phyloP scores from a whole-genome alignment of 2,329 filamentous ascomycete species.

The Colletotrichum sp. region DNA sequence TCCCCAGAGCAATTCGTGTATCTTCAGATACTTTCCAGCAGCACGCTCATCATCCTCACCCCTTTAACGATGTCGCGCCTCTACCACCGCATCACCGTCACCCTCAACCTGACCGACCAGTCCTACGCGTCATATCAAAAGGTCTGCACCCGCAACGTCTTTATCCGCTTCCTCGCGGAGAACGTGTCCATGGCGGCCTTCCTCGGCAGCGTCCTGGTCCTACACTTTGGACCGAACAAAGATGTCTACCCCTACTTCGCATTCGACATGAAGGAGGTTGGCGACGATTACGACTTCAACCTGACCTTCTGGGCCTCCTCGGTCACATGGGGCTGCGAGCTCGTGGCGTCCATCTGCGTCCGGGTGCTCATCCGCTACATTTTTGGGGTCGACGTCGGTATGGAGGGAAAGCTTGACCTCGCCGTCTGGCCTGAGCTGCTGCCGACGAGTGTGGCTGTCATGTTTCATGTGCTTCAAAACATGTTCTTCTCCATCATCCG shows the following conservation, averaged over 20 bases:
- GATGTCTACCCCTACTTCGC: conserved; percentile 74
- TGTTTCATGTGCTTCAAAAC: conserved; percentile 73
- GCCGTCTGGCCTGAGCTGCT: conserved; percentile 71
- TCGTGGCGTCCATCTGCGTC: conserved; percentile 65
- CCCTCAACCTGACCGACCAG: conserved; percentile 62
- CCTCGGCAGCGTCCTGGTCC: conserved; percentile 66
- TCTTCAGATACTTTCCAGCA: conserved; percentile 68
- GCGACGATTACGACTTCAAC: conserved; percentile 61
- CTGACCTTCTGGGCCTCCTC: conserved; percentile 68
- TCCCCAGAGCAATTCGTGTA: conserved; percentile 69
- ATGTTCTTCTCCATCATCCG: conserved; percentile 75
- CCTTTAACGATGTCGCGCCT: conserved; percentile 67
- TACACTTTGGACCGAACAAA: conserved; percentile 72
- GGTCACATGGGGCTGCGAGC: conserved; percentile 72
- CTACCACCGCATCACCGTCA: conserved; percentile 59
- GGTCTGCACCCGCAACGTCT: conserved; percentile 69
- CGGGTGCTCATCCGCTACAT: conserved; percentile 61
- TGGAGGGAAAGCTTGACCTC: conserved; percentile 69
- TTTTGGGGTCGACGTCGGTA: conserved; percentile 66
- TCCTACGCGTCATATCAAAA: conserved; percentile 70
- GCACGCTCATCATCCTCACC: conserved; percentile 65
- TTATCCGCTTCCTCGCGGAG: conserved; percentile 70
- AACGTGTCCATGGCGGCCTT: conserved; percentile 74
- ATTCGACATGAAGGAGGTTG: conserved; percentile 54
- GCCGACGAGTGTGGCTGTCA: conserved; percentile 69